Evolutionary conservation across 2,329 filamentous ascomycete genomes (phyloP).

Genomic region (Hypoxylon sp.): DNA sequence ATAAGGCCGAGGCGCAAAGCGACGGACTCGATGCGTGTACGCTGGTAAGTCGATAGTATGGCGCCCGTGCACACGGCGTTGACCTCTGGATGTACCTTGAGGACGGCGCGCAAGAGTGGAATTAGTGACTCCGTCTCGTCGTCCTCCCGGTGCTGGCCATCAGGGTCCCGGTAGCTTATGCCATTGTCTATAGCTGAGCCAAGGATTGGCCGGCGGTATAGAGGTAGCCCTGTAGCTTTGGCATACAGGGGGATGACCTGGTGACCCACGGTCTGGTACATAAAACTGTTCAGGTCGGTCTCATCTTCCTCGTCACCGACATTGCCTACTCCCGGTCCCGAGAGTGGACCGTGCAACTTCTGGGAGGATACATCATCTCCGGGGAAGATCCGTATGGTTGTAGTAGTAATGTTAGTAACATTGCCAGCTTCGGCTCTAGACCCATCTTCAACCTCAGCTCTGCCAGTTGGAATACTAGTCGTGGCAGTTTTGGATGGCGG

Average conservation of each 20-base stretch:
- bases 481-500: slow-evolving; percentile 57
- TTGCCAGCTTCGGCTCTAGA: slow-evolving; percentile 18
- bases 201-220: slow-evolving; percentile 83
- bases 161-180: slow-evolving; percentile 72
- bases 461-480: slow-evolving; percentile 11
- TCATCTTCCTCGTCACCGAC: slow-evolving; percentile 58
- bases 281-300: slow-evolving; percentile 92
- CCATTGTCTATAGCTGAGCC: slow-evolving; percentile 78
- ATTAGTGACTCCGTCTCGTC: slow-evolving; percentile 94
- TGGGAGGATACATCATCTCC: slow-evolving; percentile 22
- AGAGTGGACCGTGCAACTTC: slow-evolving; percentile 29
- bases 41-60: slow-evolving; percentile 94
- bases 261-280: slow-evolving; percentile 99
- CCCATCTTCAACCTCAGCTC: slow-evolving; percentile 17
- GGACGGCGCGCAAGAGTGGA: slow-evolving; percentile 76
- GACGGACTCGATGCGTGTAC: slow-evolving; percentile 93
- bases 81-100: slow-evolving; percentile 77
- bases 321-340: slow-evolving; percentile 13
- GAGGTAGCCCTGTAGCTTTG: slow-evolving; percentile 79
- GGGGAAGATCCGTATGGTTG: slow-evolving; percentile 29
- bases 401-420: slow-evolving; percentile 18
- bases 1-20: slow-evolving; percentile 84
- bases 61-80: slow-evolving; percentile 92
- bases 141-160: slow-evolving; percentile 41
- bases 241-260: slow-evolving; percentile 87